Evolutionary conservation across 1,284 basidiomycete species (phyloP).

Genomic region (Ustilago loliicola): DNA sequence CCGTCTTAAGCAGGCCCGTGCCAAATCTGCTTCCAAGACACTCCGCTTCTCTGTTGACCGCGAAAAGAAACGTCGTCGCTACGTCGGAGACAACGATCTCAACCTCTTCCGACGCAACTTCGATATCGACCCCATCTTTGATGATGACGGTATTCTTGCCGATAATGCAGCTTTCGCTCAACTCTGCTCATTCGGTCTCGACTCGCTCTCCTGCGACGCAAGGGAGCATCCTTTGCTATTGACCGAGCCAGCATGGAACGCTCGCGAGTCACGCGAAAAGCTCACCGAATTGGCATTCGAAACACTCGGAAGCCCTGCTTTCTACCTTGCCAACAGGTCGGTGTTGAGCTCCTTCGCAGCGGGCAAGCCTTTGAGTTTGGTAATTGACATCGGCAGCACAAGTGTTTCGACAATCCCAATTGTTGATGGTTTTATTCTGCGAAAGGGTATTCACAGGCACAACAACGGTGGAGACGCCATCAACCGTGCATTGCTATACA

Average conservation of each 20-base stretch:
- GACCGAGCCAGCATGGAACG: conserved; percentile 97
- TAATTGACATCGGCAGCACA: conserved; percentile 91
- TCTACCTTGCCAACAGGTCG: conserved; percentile 96
- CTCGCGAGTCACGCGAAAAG: conserved; percentile 85
- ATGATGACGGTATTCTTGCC: conserved; percentile 78
- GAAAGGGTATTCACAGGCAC: conserved; percentile 79
- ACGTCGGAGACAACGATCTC: conserved; percentile 89
- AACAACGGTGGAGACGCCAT: conserved; percentile 62
- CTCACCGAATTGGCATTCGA: conserved; percentile 98
- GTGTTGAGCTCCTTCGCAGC: conserved; percentile 97
- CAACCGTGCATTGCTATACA: conserved; percentile 52
- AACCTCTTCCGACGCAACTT: conserved; percentile 90
- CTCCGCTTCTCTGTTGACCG: conserved; percentile 51
- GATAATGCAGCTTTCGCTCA: conserved; percentile 50
- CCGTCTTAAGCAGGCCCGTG: conserved; percentile 42
- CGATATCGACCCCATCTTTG: conserved; percentile 86
- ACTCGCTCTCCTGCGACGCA: conserved; percentile 57
- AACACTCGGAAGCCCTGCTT: conserved; percentile 91
- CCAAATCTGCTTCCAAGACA: conserved; percentile 38
- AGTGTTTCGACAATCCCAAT: conserved; percentile 92
- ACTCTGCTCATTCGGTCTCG: conserved; percentile 49
- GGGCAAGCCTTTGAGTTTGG: conserved; percentile 93
- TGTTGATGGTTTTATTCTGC: conserved; percentile 95
- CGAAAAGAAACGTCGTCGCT: conserved; percentile 75
- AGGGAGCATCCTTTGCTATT: conserved; percentile 91